Conservation (phyloP, 73 alveolate genomes). For the Tetrahymena borealis region DNA sequence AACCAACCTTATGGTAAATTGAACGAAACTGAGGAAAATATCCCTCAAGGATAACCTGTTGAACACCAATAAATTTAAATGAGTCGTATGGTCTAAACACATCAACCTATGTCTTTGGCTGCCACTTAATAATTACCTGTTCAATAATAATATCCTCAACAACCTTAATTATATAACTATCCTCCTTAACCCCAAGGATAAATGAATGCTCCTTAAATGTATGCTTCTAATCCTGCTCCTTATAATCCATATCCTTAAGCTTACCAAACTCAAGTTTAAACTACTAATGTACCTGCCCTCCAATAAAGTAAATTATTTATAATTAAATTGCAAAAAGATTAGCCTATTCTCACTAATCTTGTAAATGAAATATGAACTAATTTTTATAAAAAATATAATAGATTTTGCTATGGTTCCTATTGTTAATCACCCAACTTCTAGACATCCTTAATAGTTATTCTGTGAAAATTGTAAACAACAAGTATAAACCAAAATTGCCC, state of each 20-base stretch:
- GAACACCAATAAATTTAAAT: not conserved
- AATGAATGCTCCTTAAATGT: not conserved
- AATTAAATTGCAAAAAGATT: not conserved
- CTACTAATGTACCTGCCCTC: not conserved
- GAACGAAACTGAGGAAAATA: not conserved
- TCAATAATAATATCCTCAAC: not conserved
- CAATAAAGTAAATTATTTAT: not conserved
- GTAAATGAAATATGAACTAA: not conserved
- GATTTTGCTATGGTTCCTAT: not conserved
- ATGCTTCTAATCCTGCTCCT: not conserved
- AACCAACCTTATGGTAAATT: not conserved
- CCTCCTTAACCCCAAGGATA: not conserved
- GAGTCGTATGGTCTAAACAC: not conserved
- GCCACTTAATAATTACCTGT: not conserved
- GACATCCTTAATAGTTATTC: constrained; percentile 8
- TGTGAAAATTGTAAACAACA: constrained; percentile 11
- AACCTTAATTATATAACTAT: not conserved
- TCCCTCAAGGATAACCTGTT: not conserved
- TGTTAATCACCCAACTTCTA: constrained; percentile 12
- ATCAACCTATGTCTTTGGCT: not conserved
- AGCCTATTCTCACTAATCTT: no score
- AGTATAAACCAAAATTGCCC: constrained; percentile 9
- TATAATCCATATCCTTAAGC: not conserved
- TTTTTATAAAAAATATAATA: not conserved
- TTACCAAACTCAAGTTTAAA: not conserved